Evolutionary conservation across 78 protist genomes (phyloP).

Genomic region (Polysphondylium violaceum): DNA sequence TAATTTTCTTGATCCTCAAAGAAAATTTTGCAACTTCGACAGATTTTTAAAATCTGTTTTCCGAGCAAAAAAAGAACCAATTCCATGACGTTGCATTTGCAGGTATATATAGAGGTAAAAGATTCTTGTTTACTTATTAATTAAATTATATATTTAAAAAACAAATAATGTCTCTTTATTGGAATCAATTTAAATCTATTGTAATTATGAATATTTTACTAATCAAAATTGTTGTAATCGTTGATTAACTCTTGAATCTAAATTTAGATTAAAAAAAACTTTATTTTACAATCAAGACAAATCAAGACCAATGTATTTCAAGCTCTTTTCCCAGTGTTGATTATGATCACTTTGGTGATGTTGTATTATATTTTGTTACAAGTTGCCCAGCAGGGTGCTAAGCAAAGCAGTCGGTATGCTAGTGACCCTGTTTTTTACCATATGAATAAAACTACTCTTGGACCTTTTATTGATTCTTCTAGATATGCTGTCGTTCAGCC

Average conservation of each 20-base stretch:
- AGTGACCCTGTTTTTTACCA: background rate
- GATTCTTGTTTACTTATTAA: no score
- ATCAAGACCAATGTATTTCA: conserved; percentile 47
- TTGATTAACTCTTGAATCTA: background rate
- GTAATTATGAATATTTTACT: background rate
- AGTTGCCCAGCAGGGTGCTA: background rate
- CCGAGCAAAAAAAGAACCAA: no score
- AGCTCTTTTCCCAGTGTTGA: background rate
- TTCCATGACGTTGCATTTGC: no score
- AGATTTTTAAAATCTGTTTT: no score
- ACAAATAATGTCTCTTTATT: no score
- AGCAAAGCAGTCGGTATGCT: background rate
- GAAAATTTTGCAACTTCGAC: no score
- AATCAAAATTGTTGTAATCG: background rate
- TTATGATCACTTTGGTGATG: conserved; percentile 3
- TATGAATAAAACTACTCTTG: no score
- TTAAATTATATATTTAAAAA: no score
- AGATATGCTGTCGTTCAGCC: no score
- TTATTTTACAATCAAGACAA: conserved; percentile 38
- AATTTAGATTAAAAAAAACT: background rate
- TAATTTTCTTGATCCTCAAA: no score
- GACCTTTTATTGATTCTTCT: background rate
- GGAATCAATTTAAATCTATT: background rate
- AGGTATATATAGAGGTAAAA: no score
- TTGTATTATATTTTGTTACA: background rate